Percentiles rank a stretch among this genome's conserved stretches.
These are phyloP conservation scores for Sphenostylis stenocarpa DNA, from an alignment of 306 rosid species.

Conservation along the genomic window DNA sequence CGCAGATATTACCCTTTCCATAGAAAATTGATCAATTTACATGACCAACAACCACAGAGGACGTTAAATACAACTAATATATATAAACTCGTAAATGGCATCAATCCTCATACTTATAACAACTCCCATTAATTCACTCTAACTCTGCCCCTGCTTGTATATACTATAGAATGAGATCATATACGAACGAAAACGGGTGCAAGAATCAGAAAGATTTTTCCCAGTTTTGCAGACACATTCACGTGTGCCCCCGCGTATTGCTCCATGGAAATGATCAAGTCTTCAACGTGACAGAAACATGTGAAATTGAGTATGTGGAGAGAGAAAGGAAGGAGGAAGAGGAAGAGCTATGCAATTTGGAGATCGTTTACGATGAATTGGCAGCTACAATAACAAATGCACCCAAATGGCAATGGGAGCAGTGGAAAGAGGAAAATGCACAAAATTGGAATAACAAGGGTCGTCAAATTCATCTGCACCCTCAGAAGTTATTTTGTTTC, in stretches of 20 bases:
- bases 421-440: conserved; percentile 24
- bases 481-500: conserved; percentile 9
- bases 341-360: conserved; percentile 1
- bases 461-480: conserved; percentile 39
- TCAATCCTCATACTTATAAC: too few relatives aligned
- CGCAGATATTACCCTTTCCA: background rate
- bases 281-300: background rate
- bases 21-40: background rate
- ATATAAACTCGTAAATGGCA: too few relatives aligned
- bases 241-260: background rate
- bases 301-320: background rate
- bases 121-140: background rate
- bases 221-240: too few relatives aligned
- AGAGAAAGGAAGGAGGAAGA: background rate
- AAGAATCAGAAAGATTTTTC: background rate
- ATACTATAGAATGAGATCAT: background rate
- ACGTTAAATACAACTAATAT: background rate
- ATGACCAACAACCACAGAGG: background rate
- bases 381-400: conserved; percentile 43
- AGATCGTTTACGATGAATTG: conserved; percentile 51
- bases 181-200: background rate
- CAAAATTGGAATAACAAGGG: conserved; percentile 47
- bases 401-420: conserved; percentile 7
- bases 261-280: background rate
- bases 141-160: background rate